A percentile compares a stretch with the other conserved stretches of the same genome.
Evolutionary conservation across 2,329 filamentous ascomycete species (phyloP).

Genomic region (Alternaria infectoria): DNA sequence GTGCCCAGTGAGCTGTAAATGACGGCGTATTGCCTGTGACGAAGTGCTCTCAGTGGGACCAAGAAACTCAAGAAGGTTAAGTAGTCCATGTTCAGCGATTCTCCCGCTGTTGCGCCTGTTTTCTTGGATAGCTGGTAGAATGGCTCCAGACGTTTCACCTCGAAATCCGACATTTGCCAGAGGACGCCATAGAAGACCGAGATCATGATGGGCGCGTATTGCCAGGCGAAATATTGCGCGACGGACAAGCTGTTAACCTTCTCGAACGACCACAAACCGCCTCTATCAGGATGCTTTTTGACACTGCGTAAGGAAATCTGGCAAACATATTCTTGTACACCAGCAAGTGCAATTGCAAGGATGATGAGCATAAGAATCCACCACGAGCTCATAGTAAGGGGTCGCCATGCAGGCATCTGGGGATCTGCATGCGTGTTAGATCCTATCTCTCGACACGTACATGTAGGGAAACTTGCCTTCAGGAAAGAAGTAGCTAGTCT

Average conservation of each 20-base stretch:
- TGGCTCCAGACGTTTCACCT: conserved; percentile 58
- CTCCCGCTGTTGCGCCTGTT: conserved; percentile 46
- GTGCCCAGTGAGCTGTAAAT: conserved; percentile 69
- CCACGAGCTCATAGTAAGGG: conserved; percentile 47
- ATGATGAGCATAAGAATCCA: conserved; percentile 44
- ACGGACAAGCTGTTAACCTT: conserved; percentile 38
- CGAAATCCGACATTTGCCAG: conserved; percentile 59
- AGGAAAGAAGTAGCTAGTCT: conserved; percentile 50
- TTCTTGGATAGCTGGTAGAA: conserved; percentile 53
- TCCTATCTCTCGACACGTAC: background rate
- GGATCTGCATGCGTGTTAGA: conserved; percentile 33
- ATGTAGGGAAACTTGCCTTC: conserved; percentile 17
- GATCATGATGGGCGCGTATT: conserved; percentile 53
- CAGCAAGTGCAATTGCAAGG: conserved; percentile 44
- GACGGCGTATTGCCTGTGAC: conserved; percentile 71
- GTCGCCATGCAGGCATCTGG: conserved; percentile 49
- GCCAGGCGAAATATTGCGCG: conserved; percentile 45
- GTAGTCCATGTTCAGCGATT: conserved; percentile 76
- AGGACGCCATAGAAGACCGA: conserved; percentile 57
- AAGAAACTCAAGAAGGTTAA: conserved; percentile 71
- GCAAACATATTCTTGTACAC: conserved; percentile 47
- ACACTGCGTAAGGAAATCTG: conserved; percentile 39
- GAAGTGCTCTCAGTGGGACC: conserved; percentile 67
- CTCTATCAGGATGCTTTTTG: conserved; percentile 16
- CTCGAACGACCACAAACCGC: conserved; percentile 40